Percentiles rank a stretch among this genome's conserved stretches.
phyloP scores from a whole-genome alignment of 805 yeast species.

The Wickerhamomyces chambardii region DNA sequence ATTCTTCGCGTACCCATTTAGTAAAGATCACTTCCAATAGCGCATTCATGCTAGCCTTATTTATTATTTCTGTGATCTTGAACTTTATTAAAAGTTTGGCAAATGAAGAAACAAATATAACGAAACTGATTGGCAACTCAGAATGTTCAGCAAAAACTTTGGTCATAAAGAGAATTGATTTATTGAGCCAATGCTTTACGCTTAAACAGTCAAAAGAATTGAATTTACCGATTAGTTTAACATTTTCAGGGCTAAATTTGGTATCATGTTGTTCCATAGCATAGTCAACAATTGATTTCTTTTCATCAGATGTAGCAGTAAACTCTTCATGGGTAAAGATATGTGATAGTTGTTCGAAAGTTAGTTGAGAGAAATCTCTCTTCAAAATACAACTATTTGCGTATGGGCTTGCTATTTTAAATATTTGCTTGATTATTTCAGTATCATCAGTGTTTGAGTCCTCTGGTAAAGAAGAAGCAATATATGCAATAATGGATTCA shows the following conservation, averaged over 20 bases:
- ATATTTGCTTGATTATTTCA: not conserved
- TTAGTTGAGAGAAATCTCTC: conserved; percentile 22
- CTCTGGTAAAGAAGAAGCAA: not conserved
- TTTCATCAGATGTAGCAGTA: conserved; percentile 14
- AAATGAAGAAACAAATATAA: conserved; percentile 23
- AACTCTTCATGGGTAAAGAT: conserved; percentile 12
- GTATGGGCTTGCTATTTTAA: conserved; percentile 3
- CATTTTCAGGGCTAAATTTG: conserved; percentile 21
- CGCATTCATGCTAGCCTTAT: conserved; percentile 42
- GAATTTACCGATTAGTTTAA: conserved; percentile 13
- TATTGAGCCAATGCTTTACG: conserved; percentile 42
- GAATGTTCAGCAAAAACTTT: conserved; percentile 49
- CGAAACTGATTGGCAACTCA: conserved; percentile 17
- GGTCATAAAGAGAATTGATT: conserved; percentile 51
- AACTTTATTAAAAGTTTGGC: conserved; percentile 19
- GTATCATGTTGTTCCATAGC: conserved; percentile 15
- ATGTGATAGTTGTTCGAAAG: conserved; percentile 18
- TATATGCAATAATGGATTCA: not conserved
- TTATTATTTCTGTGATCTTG: conserved; percentile 31
- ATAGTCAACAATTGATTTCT: conserved; percentile 14
- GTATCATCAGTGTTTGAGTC: not conserved
- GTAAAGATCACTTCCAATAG: conserved; percentile 56
- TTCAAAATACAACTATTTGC: conserved; percentile 11
- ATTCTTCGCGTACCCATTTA: conserved; percentile 33
- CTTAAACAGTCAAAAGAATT: conserved; percentile 9